Conservation (phyloP, 2,329 filamentous ascomycete species). For the Remersonia thermophila region DNA sequence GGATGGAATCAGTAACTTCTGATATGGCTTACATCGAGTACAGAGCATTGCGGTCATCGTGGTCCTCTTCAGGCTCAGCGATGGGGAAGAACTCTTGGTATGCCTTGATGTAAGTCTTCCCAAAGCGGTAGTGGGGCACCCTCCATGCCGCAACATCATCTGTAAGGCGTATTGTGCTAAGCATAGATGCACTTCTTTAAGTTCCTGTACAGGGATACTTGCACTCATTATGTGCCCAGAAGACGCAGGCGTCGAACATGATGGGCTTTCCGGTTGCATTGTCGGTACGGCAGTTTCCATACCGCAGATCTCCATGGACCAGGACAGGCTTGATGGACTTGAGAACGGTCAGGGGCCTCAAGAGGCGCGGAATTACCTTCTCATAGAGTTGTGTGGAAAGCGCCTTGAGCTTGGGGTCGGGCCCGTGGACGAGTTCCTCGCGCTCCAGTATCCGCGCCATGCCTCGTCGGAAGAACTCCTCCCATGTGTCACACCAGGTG, state of each 20-base stretch:
- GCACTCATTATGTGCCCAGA: constrained; percentile 26
- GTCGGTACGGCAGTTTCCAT: constrained; percentile 25
- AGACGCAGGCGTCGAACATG: constrained; percentile 29
- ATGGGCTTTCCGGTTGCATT: constrained; percentile 19
- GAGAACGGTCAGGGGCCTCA: constrained; percentile 29
- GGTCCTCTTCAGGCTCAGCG: constrained; percentile 21
- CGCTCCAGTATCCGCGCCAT: constrained; percentile 20
- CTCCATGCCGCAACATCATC: constrained; percentile 28
- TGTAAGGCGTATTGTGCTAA: too few species aligned
- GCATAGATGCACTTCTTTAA: background rate
- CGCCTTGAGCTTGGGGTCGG: constrained; percentile 20
- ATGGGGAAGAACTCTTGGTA: constrained; percentile 18
- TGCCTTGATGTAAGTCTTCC: constrained; percentile 18
- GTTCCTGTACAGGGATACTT: background rate
- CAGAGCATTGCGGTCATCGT: constrained; percentile 21
- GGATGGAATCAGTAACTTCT: too few species aligned
- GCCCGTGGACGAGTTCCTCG: constrained; percentile 20
- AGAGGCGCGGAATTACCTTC: constrained; percentile 33
- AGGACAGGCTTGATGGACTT: constrained; percentile 30
- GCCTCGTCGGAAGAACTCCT: constrained; percentile 25
- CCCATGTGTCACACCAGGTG: constrained; percentile 28
- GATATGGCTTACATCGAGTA: constrained; percentile 24
- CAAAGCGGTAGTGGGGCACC: constrained; percentile 24
- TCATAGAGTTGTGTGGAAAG: constrained; percentile 23
- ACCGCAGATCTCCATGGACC: constrained; percentile 34